Percentiles rank a stretch among this genome's conserved stretches.
phyloP scores from a whole-genome alignment of 805 yeast genomes.

The Alloascoidea hylecoeti region DNA sequence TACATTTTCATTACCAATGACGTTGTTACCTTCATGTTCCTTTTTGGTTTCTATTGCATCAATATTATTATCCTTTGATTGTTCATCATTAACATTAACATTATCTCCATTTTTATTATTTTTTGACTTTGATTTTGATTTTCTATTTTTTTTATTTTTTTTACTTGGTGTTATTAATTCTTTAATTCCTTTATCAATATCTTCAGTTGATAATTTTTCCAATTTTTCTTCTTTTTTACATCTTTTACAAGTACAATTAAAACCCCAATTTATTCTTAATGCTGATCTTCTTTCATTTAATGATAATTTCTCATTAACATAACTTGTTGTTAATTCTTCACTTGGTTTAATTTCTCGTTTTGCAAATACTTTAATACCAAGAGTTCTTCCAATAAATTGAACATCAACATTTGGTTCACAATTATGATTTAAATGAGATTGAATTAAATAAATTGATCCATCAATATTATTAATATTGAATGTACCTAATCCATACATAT shows the following conservation, averaged over 20 bases:
- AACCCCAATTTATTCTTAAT: slow-evolving; percentile 69
- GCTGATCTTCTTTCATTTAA: slow-evolving; percentile 50
- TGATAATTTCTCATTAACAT: slow-evolving; percentile 53
- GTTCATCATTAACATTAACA: not conserved
- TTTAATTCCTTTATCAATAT: slow-evolving; percentile 1
- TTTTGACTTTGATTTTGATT: slow-evolving; percentile 9
- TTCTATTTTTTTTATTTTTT: not conserved
- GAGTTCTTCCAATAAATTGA: slow-evolving; percentile 27
- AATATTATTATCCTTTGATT: slow-evolving; percentile 10
- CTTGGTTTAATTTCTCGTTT: slow-evolving; percentile 40
- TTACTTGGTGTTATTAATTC: not conserved
- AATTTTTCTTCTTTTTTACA: slow-evolving; percentile 45
- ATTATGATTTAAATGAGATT: slow-evolving; percentile 63
- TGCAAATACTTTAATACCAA: slow-evolving; percentile 49
- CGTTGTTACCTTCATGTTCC: slow-evolving; percentile 30
- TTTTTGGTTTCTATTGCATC: slow-evolving; percentile 25
- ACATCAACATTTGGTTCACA: slow-evolving; percentile 62
- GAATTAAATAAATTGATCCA: slow-evolving; percentile 42
- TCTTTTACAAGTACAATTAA: slow-evolving; percentile 50
- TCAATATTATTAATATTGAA: slow-evolving; percentile 64
- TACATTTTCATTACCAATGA: slow-evolving; percentile 28
- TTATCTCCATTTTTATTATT: not conserved
- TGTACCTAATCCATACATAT: slow-evolving; percentile 48
- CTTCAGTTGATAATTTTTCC: not conserved
- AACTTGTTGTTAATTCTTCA: slow-evolving; percentile 57